These are phyloP conservation scores for Saccharomyces hybrid DNA, from an alignment of 1,139 yeast species.

Conservation along the genomic window DNA sequence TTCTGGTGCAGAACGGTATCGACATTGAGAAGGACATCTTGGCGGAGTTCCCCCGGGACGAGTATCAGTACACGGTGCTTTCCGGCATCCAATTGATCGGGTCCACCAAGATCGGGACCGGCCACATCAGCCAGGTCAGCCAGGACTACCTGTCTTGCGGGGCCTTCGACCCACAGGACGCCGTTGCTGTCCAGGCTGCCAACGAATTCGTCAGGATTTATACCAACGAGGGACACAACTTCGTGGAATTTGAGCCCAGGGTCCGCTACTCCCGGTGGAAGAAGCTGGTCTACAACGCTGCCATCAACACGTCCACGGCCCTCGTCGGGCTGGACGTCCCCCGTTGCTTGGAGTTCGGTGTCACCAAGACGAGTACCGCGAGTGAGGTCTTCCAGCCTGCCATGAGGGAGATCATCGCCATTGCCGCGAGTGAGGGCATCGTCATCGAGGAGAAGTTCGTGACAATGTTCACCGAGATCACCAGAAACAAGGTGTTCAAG, in stretches of 20 bases:
- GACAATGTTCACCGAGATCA: slow-evolving; percentile 31
- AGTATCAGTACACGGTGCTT: slow-evolving; percentile 31
- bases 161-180: slow-evolving; percentile 34
- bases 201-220: slow-evolving; percentile 39
- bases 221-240: slow-evolving; percentile 31
- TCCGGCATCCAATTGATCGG: slow-evolving; percentile 49
- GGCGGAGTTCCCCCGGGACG: slow-evolving; percentile 35
- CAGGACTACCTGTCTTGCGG: slow-evolving; percentile 38
- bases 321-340: slow-evolving; percentile 42
- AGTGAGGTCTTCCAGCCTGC: slow-evolving; percentile 41
- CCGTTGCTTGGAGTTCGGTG: slow-evolving; percentile 40
- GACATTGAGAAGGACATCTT: slow-evolving; percentile 47
- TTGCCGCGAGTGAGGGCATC: slow-evolving; percentile 48
- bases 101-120: slow-evolving; percentile 31
- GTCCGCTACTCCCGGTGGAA: slow-evolving; percentile 51
- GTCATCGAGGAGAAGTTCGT: slow-evolving; percentile 34
- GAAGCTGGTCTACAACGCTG: slow-evolving; percentile 50
- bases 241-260: slow-evolving; percentile 36
- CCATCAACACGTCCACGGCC: slow-evolving; percentile 46
- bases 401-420: slow-evolving; percentile 43
- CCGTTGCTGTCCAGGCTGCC: slow-evolving; percentile 22
- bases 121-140: slow-evolving; percentile 27
- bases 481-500: slow-evolving; percentile 45
- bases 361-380: slow-evolving; percentile 33
- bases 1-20: slow-evolving; percentile 53